Evolutionary conservation across 2,329 filamentous ascomycete genomes (phyloP), one percentile per base, ranked within the genome.

Genomic region (Paracoccidioides lutzii): DNA sequence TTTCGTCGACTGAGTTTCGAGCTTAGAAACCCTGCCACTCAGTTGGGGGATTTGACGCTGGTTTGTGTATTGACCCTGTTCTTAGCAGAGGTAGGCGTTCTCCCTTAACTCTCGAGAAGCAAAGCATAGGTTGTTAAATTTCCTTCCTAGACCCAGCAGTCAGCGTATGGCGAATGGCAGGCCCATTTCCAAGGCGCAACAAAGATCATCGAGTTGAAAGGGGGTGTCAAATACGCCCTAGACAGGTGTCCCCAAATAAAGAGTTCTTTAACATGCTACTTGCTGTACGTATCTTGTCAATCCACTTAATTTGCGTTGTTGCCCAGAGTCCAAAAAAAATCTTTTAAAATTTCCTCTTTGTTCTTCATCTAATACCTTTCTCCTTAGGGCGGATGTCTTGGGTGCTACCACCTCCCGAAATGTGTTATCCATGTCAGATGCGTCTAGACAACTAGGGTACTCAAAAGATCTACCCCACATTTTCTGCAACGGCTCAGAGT

Each of bases 111-210:
- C 14, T 12, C 10, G 30, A 52, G 43, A 22, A 44, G 35, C 15
- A n/a, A 43, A 37, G 30, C 38, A 41, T 40, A 9, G 5, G 38
- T n/a, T 30, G 35, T 15, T 48, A 40, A 48, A 10, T 12, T 32
- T 51, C 5, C 44, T 35, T 53, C 5, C 57, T 57, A 60, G 59
- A 51, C 53, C 15, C 59, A 61, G 32, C 55, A 43, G 32, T 58
- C 58, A 3, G 59, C 59, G 30, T 53, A 50, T 22, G 59, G 58
- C 14, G 49, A 52, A 40, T 61, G 59, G 59, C 49, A 42, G 44
- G 53, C 62, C n/a, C 62, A 64, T 57, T 57, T 61, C 45, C 54
- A 62, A 53, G 62, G 60, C 3, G 55, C 61, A 32, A 55, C 49
- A 32, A 60, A 56, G 46, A 63, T 64, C 42, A 58, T 64, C 30